A percentile compares a stretch with the other conserved stretches of the same genome.
Conservation (phyloP, 768 basidiomycete species). For the Mycena venus region DNA sequence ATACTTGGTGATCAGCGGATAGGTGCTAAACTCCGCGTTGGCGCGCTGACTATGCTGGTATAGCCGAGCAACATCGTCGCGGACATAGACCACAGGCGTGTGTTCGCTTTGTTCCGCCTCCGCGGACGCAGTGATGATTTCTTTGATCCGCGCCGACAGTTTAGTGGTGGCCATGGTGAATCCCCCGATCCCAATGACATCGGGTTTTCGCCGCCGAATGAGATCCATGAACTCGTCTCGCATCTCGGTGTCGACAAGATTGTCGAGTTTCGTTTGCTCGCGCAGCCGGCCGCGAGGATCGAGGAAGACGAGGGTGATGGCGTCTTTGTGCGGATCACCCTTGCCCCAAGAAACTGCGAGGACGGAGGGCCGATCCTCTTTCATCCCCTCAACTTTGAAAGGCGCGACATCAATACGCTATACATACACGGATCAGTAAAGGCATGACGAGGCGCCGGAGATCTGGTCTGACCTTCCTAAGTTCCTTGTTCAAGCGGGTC, state of each 20-base stretch:
- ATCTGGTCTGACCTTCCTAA: slow-evolving; percentile 74
- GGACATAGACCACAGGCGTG: slow-evolving; percentile 85
- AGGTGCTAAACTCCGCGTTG: slow-evolving; percentile 82
- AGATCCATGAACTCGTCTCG: slow-evolving; percentile 85
- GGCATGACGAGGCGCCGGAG: background rate
- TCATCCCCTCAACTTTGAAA: slow-evolving; percentile 71
- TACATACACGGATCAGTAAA: slow-evolving; percentile 28
- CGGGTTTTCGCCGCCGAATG: slow-evolving; percentile 85
- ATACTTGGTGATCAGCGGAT: slow-evolving; percentile 87
- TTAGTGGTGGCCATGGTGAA: slow-evolving; percentile 87
- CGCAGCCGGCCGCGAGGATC: slow-evolving; percentile 92
- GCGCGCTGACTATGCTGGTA: slow-evolving; percentile 94
- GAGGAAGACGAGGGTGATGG: slow-evolving; percentile 85
- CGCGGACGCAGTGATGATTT: slow-evolving; percentile 52
- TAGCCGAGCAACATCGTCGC: slow-evolving; percentile 93
- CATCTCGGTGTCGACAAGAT: slow-evolving; percentile 78
- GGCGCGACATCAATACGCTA: slow-evolving; percentile 91
- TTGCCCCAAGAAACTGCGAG: slow-evolving; percentile 95
- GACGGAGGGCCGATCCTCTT: slow-evolving; percentile 83
- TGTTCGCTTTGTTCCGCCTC: slow-evolving; percentile 62
- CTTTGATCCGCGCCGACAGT: slow-evolving; percentile 75
- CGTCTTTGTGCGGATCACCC: slow-evolving; percentile 94
- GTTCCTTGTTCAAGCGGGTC: slow-evolving; percentile 70
- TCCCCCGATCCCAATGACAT: slow-evolving; percentile 91
- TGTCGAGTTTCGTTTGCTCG: slow-evolving; percentile 92